Conservation (phyloP, 169 alveolate genomes). For the Plasmodium cynomolgi region DNA sequence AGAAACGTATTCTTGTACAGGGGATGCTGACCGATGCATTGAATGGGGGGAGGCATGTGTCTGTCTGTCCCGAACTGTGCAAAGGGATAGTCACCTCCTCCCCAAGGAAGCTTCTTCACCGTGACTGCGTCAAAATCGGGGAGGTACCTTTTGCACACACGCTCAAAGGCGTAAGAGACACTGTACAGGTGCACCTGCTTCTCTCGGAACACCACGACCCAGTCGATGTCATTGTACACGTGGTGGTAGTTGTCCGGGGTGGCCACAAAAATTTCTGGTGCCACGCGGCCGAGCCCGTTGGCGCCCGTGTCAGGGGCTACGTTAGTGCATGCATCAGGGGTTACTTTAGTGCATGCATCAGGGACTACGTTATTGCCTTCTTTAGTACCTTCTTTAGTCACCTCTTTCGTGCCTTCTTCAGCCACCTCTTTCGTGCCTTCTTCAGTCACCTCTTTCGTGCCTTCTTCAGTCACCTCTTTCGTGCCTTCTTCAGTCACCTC, state of each 20-base stretch:
- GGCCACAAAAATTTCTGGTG: conserved; percentile 27
- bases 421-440: background rate
- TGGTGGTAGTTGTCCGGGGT: conserved; percentile 63
- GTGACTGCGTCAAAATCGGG: conserved; percentile 16
- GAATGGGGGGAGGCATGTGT: background rate
- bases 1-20: conserved; percentile 34
- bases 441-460: background rate
- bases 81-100: background rate
- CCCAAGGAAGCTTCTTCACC: background rate
- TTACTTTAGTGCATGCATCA: too few relatives aligned
- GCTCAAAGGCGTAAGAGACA: conserved; percentile 5
- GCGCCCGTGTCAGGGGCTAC: too few relatives aligned
- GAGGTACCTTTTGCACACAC: conserved; percentile 6
- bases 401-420: too few relatives aligned
- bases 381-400: too few relatives aligned
- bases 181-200: conserved; percentile 16
- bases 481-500: background rate
- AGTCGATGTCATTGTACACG: conserved; percentile 49
- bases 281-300: background rate
- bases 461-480: background rate
- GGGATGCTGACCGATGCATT: conserved; percentile 25
- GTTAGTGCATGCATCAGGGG: too few relatives aligned
- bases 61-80: background rate
- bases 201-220: conserved; percentile 19
- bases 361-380: background rate